Base-by-base conservation (phyloP, 164 flowering plant genomes). In the Warburgia ugandensis region DNA sequence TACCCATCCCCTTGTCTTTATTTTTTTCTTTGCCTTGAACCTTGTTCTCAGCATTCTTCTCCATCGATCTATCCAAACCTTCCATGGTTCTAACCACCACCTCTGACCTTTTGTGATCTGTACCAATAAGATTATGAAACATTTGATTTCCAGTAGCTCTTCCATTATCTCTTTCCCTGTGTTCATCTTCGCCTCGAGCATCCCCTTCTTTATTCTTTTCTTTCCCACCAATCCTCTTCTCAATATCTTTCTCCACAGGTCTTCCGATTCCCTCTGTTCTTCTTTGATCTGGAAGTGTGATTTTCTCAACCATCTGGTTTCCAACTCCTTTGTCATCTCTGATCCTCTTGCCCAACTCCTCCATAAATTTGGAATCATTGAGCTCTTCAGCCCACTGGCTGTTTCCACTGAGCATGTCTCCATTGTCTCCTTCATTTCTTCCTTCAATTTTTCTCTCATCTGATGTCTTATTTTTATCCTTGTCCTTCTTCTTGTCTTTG, bases 401-500 rank as follows among this genome's bases (percentile, higher is more conserved):
- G 32, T 11, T 45, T 25, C 51, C 45, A 21, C 23, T 56, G 41
- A 39, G 23, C 47, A 60, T 68, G 47, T 39, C 54, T 27, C 51
- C 61, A 65, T 52, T 45, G 25, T 44, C 10, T 32, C 31, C 36
- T 9, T 44, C 61, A n/a, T 44, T 29, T 45, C 37, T 59, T 37
- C 33, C 60, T 52, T 43, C 65, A 63, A 23, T 33, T 45, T 45
- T 50, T 62, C 50, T 56, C 28, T 48, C 71, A 52, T 62, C 65
- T n/a, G 58, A 45, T 35, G 55, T 51, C 45, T 29, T 46, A 32
- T 30, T 55, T 35, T 62, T 66, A 19, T 62, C 70, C 31, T 64
- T 74, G 12, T 70, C 77, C 45, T 51, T 78, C 57, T 76, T 77
- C 72, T 73, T n/a, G n/a, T n/a, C n/a, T 50, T 60, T 73, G 59